phyloP scores from a whole-genome alignment of 2,329 filamentous ascomycete genomes.

The Diaporthe australafricana region DNA sequence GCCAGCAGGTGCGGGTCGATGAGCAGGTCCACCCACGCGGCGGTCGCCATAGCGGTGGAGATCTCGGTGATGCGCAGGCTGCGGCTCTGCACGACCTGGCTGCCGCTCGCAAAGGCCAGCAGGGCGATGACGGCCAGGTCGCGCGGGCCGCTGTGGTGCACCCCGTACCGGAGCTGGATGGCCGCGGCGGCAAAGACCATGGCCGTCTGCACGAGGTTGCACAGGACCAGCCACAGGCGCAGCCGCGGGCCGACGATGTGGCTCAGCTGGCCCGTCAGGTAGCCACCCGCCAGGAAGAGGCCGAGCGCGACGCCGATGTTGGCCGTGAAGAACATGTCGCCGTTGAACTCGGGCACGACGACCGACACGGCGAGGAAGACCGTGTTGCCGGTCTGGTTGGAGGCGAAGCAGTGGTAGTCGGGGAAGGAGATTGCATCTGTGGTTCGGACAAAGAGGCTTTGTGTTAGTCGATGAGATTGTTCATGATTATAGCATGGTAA shows the following conservation, averaged over 20 bases:
- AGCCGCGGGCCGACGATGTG: slow-evolving; percentile 62
- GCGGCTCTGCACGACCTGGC: slow-evolving; percentile 69
- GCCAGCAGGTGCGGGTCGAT: slow-evolving; percentile 64
- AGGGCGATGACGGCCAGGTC: slow-evolving; percentile 61
- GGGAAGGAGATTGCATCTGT: slow-evolving; percentile 69
- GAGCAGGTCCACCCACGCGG: slow-evolving; percentile 70
- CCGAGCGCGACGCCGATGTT: slow-evolving; percentile 68
- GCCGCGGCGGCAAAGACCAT: slow-evolving; percentile 65
- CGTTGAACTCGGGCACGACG: slow-evolving; percentile 58
- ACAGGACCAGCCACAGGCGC: slow-evolving; percentile 65
- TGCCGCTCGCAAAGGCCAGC: slow-evolving; percentile 67
- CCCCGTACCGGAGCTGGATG: slow-evolving; percentile 57
- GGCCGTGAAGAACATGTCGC: slow-evolving; percentile 60
- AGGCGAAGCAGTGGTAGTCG: slow-evolving; percentile 72
- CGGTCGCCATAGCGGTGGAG: slow-evolving; percentile 73
- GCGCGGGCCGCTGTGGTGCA: slow-evolving; percentile 47
- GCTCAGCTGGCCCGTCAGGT: slow-evolving; percentile 67
- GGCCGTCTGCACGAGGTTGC: slow-evolving; percentile 65
- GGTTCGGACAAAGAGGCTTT: neutral
- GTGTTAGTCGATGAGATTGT: neutral
- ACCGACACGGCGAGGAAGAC: slow-evolving; percentile 68
- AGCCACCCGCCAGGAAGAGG: slow-evolving; percentile 66
- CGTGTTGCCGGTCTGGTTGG: slow-evolving; percentile 75
- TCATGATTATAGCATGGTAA: neutral
- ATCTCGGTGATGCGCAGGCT: slow-evolving; percentile 69